Conservation (phyloP, 179 eudicot genomes). For the Beta macrorhiza region DNA sequence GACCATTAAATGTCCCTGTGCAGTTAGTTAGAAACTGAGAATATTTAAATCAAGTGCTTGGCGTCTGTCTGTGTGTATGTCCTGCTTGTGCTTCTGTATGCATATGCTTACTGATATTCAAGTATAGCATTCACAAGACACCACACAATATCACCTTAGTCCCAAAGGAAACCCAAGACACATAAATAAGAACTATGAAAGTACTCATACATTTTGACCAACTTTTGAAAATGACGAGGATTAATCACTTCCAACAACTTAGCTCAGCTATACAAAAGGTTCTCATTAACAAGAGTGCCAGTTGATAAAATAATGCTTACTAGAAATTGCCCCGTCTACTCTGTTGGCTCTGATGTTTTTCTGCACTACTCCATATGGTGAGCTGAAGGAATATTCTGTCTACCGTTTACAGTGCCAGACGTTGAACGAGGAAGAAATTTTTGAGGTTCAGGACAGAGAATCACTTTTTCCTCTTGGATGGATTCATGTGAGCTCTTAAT, state of each 20-base stretch:
- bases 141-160: neutral
- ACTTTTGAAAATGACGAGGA: neutral
- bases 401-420: conserved; percentile 72
- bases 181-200: neutral
- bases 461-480: conserved; percentile 96
- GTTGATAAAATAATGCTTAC: neutral
- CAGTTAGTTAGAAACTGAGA: neutral
- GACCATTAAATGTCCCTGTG: neutral
- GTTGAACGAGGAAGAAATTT: conserved; percentile 87
- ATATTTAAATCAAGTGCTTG: neutral
- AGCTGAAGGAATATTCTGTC: neutral
- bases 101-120: conserved; percentile 3
- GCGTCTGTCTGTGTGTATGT: neutral
- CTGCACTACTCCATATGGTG: neutral
- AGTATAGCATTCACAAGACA: neutral
- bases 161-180: neutral
- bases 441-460: conserved; percentile 84
- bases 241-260: neutral
- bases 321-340: neutral
- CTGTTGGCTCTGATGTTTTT: conserved; percentile 3
- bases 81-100: neutral
- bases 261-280: neutral
- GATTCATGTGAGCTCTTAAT: conserved; percentile 77
- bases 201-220: neutral
- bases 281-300: neutral